Evolutionary conservation across 176 grass and related monocot species (phyloP).

Genomic region (Oryza australiensis): DNA sequence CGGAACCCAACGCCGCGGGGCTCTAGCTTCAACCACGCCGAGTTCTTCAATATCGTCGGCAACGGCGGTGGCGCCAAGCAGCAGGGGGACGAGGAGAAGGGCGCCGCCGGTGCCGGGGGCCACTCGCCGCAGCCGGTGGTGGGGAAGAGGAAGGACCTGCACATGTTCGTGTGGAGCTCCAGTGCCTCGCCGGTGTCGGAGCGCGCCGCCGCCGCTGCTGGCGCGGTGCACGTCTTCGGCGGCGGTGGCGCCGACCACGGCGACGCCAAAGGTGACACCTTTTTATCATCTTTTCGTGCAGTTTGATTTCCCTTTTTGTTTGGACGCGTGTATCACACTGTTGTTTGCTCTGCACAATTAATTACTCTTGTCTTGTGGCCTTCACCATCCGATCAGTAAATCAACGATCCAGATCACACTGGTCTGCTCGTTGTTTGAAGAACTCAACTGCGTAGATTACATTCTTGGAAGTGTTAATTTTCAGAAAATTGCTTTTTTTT

Average conservation of each 20-base stretch:
- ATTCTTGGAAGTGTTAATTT: too few species aligned
- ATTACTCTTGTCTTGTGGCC: not conserved
- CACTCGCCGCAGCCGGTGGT: slow-evolving; percentile 34
- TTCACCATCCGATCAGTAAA: not conserved
- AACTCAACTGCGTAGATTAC: not conserved
- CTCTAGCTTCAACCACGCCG: slow-evolving; percentile 86
- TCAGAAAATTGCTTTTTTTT: not conserved
- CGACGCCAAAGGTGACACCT: slow-evolving; percentile 61
- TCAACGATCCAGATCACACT: not conserved
- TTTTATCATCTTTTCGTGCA: not conserved
- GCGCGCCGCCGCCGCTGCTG: slow-evolving; percentile 15
- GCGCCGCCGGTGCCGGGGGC: not conserved
- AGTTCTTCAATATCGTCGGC: slow-evolving; percentile 83
- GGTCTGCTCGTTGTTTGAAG: not conserved
- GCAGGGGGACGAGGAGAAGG: slow-evolving; percentile 66
- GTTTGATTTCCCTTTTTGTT: not conserved
- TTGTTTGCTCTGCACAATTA: not conserved
- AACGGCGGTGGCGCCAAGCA: slow-evolving; percentile 33
- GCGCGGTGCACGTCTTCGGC: slow-evolving; percentile 44
- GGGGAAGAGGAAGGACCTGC: slow-evolving; percentile 66
- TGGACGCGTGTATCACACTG: not conserved
- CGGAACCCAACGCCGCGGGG: slow-evolving; percentile 85
- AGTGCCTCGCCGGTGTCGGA: slow-evolving; percentile 44
- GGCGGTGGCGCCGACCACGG: slow-evolving; percentile 51
- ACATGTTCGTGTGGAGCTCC: slow-evolving; percentile 76